Base-by-base conservation (phyloP, 768 basidiomycete species). In the Lanmaoa rubissima region DNA sequence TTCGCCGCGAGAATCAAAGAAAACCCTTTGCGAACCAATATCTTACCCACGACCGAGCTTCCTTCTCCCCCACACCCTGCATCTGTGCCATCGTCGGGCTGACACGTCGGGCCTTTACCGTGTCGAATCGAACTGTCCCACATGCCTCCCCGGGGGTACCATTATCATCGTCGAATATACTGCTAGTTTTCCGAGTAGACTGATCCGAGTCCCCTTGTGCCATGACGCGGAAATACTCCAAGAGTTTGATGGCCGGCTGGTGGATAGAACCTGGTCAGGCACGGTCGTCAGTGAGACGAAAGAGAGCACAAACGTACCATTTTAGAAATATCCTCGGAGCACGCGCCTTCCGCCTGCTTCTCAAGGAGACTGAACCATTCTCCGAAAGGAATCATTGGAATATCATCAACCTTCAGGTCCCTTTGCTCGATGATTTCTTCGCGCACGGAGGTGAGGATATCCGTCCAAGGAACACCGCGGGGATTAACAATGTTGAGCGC, bases 401-500 rank as follows among this genome's bases (percentile, higher is more conserved):
- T 56, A 5, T 42, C 57, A 17, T 53, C 55, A 39, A 28, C 5
- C 50, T 8, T 42, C 2, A 21, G 40, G 26, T 38, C 65, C 41
- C 57, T 61, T 34, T 44, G 46, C 42, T 64, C 52, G 21, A 60
- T 21, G 10, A 67, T 49, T 1, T 57, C 55, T n/a, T 48, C 44
- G 17, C 63, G 62, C 26, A 75, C 56, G 24, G 52, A 52, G 13
- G 60, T 36, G 10, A 76, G 57, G n/a, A 75, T 38, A 1, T 55
- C 51, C 16, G 64, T 36, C 69, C 75, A 78, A 2, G 67, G 38
- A 7, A 72, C 61, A 2, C 73, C 69, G 8, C 63, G 75, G 73
- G 65, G 57, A 4, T 78, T 74, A 0, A 75, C 74, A 10, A 77
- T 50, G 59, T 79, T 77, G 19, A 75, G 58, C 3, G 71, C 68